Base-by-base conservation (phyloP, 1,284 basidiomycete genomes). In the Trichosporon faecale region DNA sequence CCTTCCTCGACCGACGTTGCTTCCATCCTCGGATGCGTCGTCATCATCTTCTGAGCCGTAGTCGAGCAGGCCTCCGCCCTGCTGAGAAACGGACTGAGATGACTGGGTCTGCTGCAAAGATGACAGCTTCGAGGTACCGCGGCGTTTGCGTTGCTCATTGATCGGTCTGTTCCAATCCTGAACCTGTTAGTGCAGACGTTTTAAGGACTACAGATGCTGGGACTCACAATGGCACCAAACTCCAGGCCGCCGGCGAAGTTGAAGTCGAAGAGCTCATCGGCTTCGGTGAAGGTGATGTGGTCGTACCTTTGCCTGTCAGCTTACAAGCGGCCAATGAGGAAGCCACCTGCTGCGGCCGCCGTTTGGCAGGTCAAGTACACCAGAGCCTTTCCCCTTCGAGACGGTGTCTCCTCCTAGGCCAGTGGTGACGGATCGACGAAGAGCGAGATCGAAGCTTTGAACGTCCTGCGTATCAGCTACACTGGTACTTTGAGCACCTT, bases 161-260 rank as follows among this genome's bases (percentile, higher is more conserved):
- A 76, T 35, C 0, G 79, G 79, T 37, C 78, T 68, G 9, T 70
- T 68, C 80, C 80, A 82, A 68, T 81, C 72, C 80, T 82, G 11
- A 1, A 21, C 2, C 14, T 3, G 57, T 68, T 16, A 68, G 66
- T n/a, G n/a, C 61, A 25, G 16, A n/a, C n/a, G n/a, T 12, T 9
- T 37, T 31, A 9, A 11, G 11, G 0, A 66, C 21, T 14, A 2
- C 55, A 23, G 8, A 33, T 11, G 7, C 44, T 1, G 18, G 11
- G 8, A 70, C 79, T 72, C 21, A 82, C 80, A 9, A 80, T 75
- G 40, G 74, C 67, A 1, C 46, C 67, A 46, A 78, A 78, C 8
- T 72, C 74, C 14, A 73, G 37, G n/a, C 79, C 77, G 1, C 72
- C 29, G 2, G 69, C 73, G 1, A 71, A 57, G 18, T 73, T 66